These are phyloP conservation scores for Withania somnifera DNA, from an alignment of 305 asterid species.

Conservation along the genomic window DNA sequence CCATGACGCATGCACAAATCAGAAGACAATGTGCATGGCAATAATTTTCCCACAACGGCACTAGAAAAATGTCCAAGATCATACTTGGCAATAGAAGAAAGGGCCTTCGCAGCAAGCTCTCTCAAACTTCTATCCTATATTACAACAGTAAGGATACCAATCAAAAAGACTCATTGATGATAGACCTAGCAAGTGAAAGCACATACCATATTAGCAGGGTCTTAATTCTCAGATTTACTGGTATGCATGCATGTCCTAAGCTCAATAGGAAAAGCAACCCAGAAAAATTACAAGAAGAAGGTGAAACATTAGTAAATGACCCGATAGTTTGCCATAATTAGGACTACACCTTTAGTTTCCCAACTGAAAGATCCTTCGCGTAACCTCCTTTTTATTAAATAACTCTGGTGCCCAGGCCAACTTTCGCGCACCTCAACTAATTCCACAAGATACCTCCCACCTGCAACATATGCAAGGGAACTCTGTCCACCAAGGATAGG, in stretches of 20 bases:
- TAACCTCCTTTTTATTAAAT: too few relatives aligned
- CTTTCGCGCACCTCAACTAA: too few relatives aligned
- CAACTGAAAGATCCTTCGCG: not conserved
- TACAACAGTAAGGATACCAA: constrained; percentile 11
- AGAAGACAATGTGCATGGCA: constrained; percentile 82
- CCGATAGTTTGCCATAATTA: not conserved
- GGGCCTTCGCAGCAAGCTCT: constrained; percentile 90
- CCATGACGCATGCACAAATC: constrained; percentile 97
- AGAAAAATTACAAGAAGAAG: not conserved
- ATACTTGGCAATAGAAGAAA: constrained; percentile 70
- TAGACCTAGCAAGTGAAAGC: constrained; percentile 13
- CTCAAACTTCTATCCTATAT: constrained; percentile 87
- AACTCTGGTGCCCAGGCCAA: too few relatives aligned
- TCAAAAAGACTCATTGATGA: constrained; percentile 13
- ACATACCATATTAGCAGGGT: not conserved
- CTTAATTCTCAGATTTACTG: not conserved
- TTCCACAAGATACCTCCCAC: too few relatives aligned
- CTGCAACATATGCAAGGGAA: too few relatives aligned
- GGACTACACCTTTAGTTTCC: not conserved
- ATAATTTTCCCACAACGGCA: constrained; percentile 53
- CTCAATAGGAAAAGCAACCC: not conserved
- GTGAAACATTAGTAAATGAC: not conserved
- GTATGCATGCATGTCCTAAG: not conserved
- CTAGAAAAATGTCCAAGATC: constrained; percentile 75
- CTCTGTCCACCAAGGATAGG: too few relatives aligned